phyloP scores from a whole-genome alignment of 768 basidiomycete genomes.

The Naganishia randhawae region DNA sequence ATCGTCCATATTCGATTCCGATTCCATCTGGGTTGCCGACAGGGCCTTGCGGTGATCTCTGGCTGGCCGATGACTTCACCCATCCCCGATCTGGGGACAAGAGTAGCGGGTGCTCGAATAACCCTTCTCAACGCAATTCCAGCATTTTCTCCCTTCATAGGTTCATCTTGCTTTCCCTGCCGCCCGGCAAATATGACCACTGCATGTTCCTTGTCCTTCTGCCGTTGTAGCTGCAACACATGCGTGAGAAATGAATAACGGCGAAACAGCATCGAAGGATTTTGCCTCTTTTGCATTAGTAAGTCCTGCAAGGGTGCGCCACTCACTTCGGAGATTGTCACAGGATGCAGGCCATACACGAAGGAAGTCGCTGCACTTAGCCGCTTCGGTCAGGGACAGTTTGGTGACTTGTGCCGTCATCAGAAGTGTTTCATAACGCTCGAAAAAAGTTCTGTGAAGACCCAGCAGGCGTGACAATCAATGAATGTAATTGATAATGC shows the following conservation, averaged over 20 bases:
- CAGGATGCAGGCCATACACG: slow-evolving; percentile 13
- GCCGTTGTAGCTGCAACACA: background rate
- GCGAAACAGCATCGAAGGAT: background rate
- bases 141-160: slow-evolving; percentile 8
- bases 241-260: slow-evolving; percentile 18
- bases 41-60: slow-evolving; percentile 7
- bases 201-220: slow-evolving; percentile 1
- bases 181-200: slow-evolving; percentile 6
- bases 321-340: slow-evolving; percentile 19
- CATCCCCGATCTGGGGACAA: slow-evolving; percentile 10
- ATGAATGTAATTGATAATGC: background rate
- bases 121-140: slow-evolving; percentile 15
- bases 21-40: background rate
- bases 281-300: slow-evolving; percentile 9
- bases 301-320: slow-evolving; percentile 1
- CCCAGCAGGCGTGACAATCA: slow-evolving; percentile 7
- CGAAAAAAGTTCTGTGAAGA: slow-evolving; percentile 22
- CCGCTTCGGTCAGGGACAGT: slow-evolving; percentile 4
- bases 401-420: slow-evolving; percentile 15
- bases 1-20: slow-evolving; percentile 10
- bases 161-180: slow-evolving; percentile 10
- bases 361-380: slow-evolving; percentile 23
- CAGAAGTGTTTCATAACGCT: slow-evolving; percentile 12
- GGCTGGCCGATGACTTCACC: background rate
- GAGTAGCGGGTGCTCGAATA: slow-evolving; percentile 12